Base-by-base conservation (phyloP, 805 yeast species). In the Ogataea paraovalis region DNA sequence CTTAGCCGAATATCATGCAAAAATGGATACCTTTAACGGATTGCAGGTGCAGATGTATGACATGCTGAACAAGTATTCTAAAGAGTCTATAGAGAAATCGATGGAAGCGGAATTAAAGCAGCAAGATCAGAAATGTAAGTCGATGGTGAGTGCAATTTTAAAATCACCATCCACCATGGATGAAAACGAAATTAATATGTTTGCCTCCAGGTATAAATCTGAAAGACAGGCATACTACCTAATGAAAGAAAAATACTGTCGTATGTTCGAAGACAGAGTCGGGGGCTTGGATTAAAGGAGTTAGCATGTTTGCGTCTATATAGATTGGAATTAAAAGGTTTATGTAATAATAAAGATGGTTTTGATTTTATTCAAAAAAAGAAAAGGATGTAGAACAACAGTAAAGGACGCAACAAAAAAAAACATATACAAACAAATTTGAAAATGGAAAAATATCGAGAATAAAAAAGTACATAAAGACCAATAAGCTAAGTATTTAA, bases 261-360 rank as follows among this genome's bases (percentile, higher is more conserved):
- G 83, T 23, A 68, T 82, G 69, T 59, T 61, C 44, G 75, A 73
- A 50, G 75, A 69, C 42, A 52, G 77, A 41, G 73, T 72, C 2
- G 67, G 61, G 2, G 72, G 70, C 8, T 44, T 58, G 33, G 48
- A 55, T 41, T 52, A 39, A 45, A 14, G 10, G 14, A 18, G 36
- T 40, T 18, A 14, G 20, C 28, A 44, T 20, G 39, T 14, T 28
- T 33, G 22, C 19, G 21, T 10, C 37, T 36, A 22, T 40, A 23
- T 20, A 18, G 18, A 25, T 10, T 25, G 28, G 28, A 7, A 7
- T 10, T 25, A 25, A 7, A 25, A 25, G 28, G 28, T n/a, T 25
- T 25, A 25, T 25, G 28, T 25, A 25, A 25, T 7, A 25, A 25
- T 10, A 25, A 25, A 25, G 10, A 10, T 7, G 28, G 28, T 7